These are phyloP conservation scores for Fusarium sp. DNA, from an alignment of 2,329 filamentous ascomycete genomes.

Conservation along the genomic window DNA sequence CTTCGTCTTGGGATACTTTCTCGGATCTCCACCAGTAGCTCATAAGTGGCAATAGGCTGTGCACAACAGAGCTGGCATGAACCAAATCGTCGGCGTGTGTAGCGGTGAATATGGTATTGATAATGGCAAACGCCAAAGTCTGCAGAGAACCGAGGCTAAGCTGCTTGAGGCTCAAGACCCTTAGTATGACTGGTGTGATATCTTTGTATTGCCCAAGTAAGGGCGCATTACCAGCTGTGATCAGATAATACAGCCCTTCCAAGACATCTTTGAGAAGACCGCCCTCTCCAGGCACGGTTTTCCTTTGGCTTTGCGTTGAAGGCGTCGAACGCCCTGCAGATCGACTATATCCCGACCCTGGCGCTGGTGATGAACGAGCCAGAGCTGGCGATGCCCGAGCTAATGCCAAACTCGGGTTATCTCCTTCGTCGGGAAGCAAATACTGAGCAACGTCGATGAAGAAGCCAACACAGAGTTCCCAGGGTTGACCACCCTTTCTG, in stretches of 20 bases:
- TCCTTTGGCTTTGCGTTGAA: constrained; percentile 49
- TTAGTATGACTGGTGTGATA: constrained; percentile 67
- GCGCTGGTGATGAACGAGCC: constrained; percentile 60
- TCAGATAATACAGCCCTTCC: constrained; percentile 72
- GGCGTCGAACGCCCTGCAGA: constrained; percentile 47
- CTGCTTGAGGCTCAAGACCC: constrained; percentile 69
- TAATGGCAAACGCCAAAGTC: constrained; percentile 76
- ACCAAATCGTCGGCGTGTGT: constrained; percentile 75
- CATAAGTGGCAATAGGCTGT: constrained; percentile 75
- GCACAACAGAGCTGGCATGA: constrained; percentile 69
- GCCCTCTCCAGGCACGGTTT: constrained; percentile 45
- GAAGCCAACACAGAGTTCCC: constrained; percentile 77
- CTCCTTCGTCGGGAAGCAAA: constrained; percentile 55
- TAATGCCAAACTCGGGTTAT: constrained; percentile 49
- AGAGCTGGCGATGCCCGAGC: constrained; percentile 60
- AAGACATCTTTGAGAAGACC: constrained; percentile 57
- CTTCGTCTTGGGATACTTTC: constrained; percentile 68
- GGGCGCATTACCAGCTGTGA: constrained; percentile 75
- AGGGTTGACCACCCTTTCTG: constrained; percentile 65
- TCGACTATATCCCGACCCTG: constrained; percentile 46
- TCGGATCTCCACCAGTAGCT: constrained; percentile 82
- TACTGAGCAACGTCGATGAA: constrained; percentile 71
- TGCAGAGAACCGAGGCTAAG: constrained; percentile 72
- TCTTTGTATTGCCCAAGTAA: constrained; percentile 65
- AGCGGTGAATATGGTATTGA: constrained; percentile 76